Evolutionary conservation across 2,329 filamentous ascomycete genomes (phyloP).

Genomic region (Rhynchosporium graminicola): DNA sequence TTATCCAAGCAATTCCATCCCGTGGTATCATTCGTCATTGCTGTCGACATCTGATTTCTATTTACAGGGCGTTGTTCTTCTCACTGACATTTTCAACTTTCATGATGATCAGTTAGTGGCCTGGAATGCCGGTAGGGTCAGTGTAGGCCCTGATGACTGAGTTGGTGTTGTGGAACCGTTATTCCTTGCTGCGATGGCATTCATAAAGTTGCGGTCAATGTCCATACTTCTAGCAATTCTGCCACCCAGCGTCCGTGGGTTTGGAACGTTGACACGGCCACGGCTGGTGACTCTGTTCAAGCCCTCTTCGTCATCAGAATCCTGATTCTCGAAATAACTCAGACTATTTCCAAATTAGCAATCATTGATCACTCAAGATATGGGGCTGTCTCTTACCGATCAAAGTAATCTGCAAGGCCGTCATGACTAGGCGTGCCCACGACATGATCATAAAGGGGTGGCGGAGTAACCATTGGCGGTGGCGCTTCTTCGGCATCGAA

Average conservation of each 20-base stretch:
- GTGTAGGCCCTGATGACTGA: neutral
- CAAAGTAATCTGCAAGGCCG: constrained; percentile 68
- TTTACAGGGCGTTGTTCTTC: constrained; percentile 3
- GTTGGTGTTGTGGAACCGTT: constrained; percentile 3
- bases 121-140: neutral
- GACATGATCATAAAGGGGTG: constrained; percentile 67
- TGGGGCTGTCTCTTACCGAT: constrained; percentile 54
- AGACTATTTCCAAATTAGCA: constrained; percentile 29
- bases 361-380: constrained; percentile 1
- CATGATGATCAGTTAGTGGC: neutral
- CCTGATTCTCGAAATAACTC: constrained; percentile 36
- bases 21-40: neutral
- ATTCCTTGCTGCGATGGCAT: neutral
- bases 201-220: constrained; percentile 40
- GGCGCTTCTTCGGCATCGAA: constrained; percentile 70
- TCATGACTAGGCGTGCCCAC: constrained; percentile 55
- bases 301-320: constrained; percentile 39
- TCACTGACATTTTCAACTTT: neutral
- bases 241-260: constrained; percentile 40
- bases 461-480: constrained; percentile 67
- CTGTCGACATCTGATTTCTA: neutral
- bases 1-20: neutral
- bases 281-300: constrained; percentile 29
- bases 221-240: constrained; percentile 41
- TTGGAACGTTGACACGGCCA: constrained; percentile 40